Percentiles rank a stretch among this genome's conserved stretches.
phyloP scores from a whole-genome alignment of 306 rosid species.

The Cucurbita pepo region DNA sequence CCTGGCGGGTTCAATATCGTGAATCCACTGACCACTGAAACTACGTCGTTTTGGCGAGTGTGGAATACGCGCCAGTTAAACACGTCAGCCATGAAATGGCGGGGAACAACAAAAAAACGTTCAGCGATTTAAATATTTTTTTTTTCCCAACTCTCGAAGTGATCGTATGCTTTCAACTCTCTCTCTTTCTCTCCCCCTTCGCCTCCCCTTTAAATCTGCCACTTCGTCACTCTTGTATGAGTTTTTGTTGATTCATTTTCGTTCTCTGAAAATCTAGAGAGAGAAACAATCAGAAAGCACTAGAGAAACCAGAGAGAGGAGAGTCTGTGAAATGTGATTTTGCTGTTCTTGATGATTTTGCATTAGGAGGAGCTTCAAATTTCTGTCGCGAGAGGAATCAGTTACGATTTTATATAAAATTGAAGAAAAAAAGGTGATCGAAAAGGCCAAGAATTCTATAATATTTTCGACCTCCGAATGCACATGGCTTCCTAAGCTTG shows the following conservation, averaged over 20 bases:
- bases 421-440: slow-evolving; percentile 1
- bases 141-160: slow-evolving; percentile 2
- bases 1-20: not conserved
- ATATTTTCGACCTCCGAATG: slow-evolving; percentile 65
- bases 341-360: slow-evolving; percentile 6
- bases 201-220: not conserved
- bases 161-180: not conserved
- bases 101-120: slow-evolving; percentile 4
- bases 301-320: not conserved
- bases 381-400: not conserved
- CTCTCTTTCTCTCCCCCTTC: not conserved
- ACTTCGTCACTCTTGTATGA: not conserved
- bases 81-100: slow-evolving; percentile 7
- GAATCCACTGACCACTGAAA: not conserved
- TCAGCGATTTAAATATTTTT: not conserved
- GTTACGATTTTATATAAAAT: not conserved
- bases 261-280: not conserved
- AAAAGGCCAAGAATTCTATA: slow-evolving; percentile 35
- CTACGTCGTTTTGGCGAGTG: not conserved
- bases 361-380: not conserved
- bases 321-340: slow-evolving; percentile 2
- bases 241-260: not conserved
- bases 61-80: not conserved
- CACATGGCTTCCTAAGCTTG: slow-evolving; percentile 92
- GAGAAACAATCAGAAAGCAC: not conserved